A percentile compares a stretch with the other conserved stretches of the same genome.
These are phyloP conservation scores for Vitis hybrid DNA, from an alignment of 177 flowering plant species.

Conservation along the genomic window DNA sequence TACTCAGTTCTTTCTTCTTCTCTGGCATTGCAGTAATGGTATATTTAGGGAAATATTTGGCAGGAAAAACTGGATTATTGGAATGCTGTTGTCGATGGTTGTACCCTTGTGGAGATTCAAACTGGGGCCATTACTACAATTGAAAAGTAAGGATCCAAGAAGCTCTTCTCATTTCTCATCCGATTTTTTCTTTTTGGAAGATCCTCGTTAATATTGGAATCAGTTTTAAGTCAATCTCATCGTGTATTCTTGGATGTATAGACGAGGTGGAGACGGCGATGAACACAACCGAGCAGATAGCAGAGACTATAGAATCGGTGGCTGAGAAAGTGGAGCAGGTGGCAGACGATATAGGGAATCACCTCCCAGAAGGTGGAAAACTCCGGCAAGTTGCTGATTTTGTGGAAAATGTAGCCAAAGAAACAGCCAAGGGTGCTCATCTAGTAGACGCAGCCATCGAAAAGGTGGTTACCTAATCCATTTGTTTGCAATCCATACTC, in stretches of 20 bases:
- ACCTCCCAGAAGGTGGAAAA: conserved; percentile 28
- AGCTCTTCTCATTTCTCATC: background rate
- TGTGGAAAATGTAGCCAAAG: conserved; percentile 27
- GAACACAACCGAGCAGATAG: conserved; percentile 22
- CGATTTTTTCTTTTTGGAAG: background rate
- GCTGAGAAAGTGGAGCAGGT: conserved; percentile 35
- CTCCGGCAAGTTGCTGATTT: conserved; percentile 11
- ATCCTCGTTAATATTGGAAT: background rate
- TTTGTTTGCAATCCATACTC: background rate
- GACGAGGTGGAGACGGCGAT: conserved; percentile 17
- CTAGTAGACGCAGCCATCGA: conserved; percentile 20
- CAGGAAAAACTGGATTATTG: conserved; percentile 35
- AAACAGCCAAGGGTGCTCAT: conserved; percentile 25
- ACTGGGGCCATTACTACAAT: conserved; percentile 27
- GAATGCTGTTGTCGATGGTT: conserved; percentile 20
- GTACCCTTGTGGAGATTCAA: conserved; percentile 34
- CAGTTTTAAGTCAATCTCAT: background rate
- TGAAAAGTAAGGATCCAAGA: conserved; percentile 18
- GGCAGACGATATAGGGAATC: conserved; percentile 25
- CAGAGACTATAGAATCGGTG: conserved; percentile 30
- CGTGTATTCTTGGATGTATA: background rate
- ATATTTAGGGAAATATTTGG: background rate
- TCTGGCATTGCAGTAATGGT: background rate
- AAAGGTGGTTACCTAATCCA: conserved; percentile 22
- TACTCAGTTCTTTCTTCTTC: background rate